These are phyloP conservation scores for Suillus bovinus DNA, from an alignment of 768 basidiomycete genomes.

Conservation along the genomic window DNA sequence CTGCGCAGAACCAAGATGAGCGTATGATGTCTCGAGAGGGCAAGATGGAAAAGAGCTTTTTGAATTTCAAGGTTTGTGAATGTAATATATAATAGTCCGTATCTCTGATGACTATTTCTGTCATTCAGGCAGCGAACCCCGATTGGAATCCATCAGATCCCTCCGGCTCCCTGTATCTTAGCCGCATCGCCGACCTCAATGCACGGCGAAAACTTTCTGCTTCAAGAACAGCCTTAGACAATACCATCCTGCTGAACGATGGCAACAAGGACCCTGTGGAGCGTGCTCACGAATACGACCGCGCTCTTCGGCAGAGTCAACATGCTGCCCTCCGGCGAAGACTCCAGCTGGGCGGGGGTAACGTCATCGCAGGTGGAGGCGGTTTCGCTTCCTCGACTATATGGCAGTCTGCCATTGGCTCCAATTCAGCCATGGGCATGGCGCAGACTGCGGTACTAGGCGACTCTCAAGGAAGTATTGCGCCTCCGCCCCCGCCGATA, in stretches of 20 bases:
- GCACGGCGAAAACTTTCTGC: slow-evolving; percentile 38
- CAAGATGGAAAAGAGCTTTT: slow-evolving; percentile 99
- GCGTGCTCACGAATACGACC: slow-evolving; percentile 73
- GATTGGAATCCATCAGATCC: slow-evolving; percentile 95
- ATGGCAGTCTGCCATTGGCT: slow-evolving; percentile 43
- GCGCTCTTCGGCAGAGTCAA: slow-evolving; percentile 71
- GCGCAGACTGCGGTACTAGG: slow-evolving; percentile 75
- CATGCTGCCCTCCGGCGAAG: slow-evolving; percentile 47
- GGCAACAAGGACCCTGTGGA: slow-evolving; percentile 44
- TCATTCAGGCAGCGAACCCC: slow-evolving; percentile 78
- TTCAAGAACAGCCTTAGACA: slow-evolving; percentile 29
- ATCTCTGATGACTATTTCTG: slow-evolving; percentile 7
- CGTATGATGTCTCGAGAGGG: slow-evolving; percentile 86
- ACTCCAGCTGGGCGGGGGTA: slow-evolving; percentile 26
- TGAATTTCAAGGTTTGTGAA: slow-evolving; percentile 77
- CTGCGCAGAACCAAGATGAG: slow-evolving; percentile 63
- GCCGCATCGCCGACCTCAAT: slow-evolving; percentile 73
- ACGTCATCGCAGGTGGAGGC: slow-evolving; percentile 42
- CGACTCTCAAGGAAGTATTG: slow-evolving; percentile 67
- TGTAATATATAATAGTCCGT: background rate
- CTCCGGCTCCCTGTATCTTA: slow-evolving; percentile 86
- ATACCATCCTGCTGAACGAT: slow-evolving; percentile 30
- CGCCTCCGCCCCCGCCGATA: slow-evolving; percentile 22
- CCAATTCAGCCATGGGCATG: slow-evolving; percentile 46
- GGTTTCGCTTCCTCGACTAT: slow-evolving; percentile 49